Evolutionary conservation across 2,329 filamentous ascomycete genomes (phyloP), one percentile per base, ranked within the genome.

Genomic region (Aphanocladium album): DNA sequence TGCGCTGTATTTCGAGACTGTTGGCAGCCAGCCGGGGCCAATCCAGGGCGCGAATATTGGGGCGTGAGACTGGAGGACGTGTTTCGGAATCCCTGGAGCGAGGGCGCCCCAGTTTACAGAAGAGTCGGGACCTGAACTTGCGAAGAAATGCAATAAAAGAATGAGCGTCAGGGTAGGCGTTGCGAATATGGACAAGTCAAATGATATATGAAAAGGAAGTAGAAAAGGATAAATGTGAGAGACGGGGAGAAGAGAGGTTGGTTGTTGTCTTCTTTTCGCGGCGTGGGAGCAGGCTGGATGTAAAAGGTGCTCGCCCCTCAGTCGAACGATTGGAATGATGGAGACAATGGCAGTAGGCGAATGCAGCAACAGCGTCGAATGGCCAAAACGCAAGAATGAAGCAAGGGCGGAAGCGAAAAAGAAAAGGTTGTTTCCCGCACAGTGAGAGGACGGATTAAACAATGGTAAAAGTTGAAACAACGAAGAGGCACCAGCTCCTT

Each of bases 61-160:
- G 25, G 46, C 46, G 9, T 33, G 46, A 50, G 23, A 50, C 46
- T 27, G 6, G 46, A 30, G 23, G 46, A 37, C 33, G 45, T 50
- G 55, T 57, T 57, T 57, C 55, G 55, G 55, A 50, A 43, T 57
- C 55, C 21, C n/a, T 57, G 55, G 55, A 17, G 9, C 39, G 30
- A 41, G 45, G 17, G 17, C 16, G 35, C 33, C 45, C 45, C 25
- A 41, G 45, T 43, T 30, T 50, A 57, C 35, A 27, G 46, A 19
- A 21, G 16, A 19, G 5, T 21, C 41, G n/a, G 21, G 45, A 23
- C 55, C 43, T 57, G 45, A 47, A 47, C 25, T 23, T 39, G 6
- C 33, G 21, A 37, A 21, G 54, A 47, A 39, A n/a, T 53, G 41
- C n/a, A 27, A 53, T n/a, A 21, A 2, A 41, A 19, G 52, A 21